Evolutionary conservation across 345 rosid species (phyloP).

Genomic region (Psidium guajava): DNA sequence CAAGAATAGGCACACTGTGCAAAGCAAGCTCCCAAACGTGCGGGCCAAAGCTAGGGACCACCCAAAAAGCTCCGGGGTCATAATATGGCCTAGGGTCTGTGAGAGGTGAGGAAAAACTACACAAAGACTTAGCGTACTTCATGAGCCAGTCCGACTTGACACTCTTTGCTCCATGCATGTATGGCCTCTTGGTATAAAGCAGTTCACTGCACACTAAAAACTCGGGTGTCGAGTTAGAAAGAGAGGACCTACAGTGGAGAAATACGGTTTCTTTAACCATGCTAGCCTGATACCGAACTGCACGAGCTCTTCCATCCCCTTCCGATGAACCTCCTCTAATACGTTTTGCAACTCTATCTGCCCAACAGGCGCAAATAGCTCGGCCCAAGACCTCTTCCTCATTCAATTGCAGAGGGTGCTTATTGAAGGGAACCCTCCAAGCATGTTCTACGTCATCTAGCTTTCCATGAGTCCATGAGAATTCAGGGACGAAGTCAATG

Average conservation of each 20-base stretch:
- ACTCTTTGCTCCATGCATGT: constrained; percentile 70
- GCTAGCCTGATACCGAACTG: constrained; percentile 55
- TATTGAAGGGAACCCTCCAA: constrained; percentile 45
- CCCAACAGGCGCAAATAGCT: constrained; percentile 93
- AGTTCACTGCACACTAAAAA: constrained; percentile 72
- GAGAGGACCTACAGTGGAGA: constrained; percentile 70
- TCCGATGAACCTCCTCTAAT: constrained; percentile 20
- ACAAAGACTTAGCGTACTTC: constrained; percentile 43
- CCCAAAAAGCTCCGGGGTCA: constrained; percentile 33
- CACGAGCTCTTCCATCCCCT: constrained; percentile 31
- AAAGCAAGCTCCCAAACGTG: constrained; percentile 64
- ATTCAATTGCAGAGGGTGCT: constrained; percentile 34
- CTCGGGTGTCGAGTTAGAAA: constrained; percentile 57
- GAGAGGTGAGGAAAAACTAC: constrained; percentile 42
- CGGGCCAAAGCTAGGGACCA: constrained; percentile 47
- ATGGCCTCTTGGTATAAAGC: constrained; percentile 51
- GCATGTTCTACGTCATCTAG: constrained; percentile 50
- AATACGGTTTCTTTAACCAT: constrained; percentile 52
- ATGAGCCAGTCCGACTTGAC: constrained; percentile 72
- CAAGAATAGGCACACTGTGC: constrained; percentile 24
- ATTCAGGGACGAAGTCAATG: constrained; percentile 21
- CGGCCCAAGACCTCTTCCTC: constrained; percentile 71
- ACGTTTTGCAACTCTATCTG: constrained; percentile 73
- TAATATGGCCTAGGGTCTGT: constrained; percentile 54
- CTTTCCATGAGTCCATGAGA: constrained; percentile 73